A percentile compares a stretch with the other conserved stretches of the same genome.
Conservation (phyloP, 345 rosid genomes). For the Noccaea caerulescens region DNA sequence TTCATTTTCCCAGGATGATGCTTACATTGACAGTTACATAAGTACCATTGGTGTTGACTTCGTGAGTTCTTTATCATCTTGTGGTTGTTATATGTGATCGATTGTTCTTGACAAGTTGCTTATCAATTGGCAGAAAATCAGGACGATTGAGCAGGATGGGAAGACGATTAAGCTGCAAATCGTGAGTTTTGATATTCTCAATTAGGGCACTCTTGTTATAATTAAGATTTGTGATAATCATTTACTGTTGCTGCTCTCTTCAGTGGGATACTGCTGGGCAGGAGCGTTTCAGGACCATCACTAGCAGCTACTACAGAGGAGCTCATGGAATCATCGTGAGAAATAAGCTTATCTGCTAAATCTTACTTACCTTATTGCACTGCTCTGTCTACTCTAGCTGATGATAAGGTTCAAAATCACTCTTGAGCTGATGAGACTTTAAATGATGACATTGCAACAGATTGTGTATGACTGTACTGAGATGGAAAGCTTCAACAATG, state of each 20-base stretch:
- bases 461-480: conserved; percentile 85
- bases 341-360: neutral
- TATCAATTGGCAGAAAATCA: conserved; percentile 57
- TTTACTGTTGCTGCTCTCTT: conserved; percentile 30
- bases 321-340: conserved; percentile 92
- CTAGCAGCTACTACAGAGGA: conserved; percentile 93
- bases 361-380: too few species aligned
- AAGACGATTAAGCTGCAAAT: conserved; percentile 82
- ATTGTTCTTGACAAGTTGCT: conserved; percentile 20
- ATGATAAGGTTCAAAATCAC: too few species aligned
- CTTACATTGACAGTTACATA: conserved; percentile 82
- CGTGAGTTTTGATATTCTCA: conserved; percentile 45
- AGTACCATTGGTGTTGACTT: conserved; percentile 92
- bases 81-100: neutral
- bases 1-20: conserved; percentile 63
- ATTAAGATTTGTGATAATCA: neutral
- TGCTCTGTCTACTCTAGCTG: too few species aligned
- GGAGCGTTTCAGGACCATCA: conserved; percentile 89
- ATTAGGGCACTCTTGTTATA: neutral
- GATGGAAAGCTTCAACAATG: conserved; percentile 89
- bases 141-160: conserved; percentile 80
- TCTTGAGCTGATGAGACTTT: neutral
- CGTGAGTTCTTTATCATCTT: conserved; percentile 48
- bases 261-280: conserved; percentile 97
- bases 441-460: conserved; percentile 47